These are phyloP conservation scores for Byssoonygena ceratinophila DNA, from an alignment of 2,329 filamentous ascomycete species.

Conservation along the genomic window DNA sequence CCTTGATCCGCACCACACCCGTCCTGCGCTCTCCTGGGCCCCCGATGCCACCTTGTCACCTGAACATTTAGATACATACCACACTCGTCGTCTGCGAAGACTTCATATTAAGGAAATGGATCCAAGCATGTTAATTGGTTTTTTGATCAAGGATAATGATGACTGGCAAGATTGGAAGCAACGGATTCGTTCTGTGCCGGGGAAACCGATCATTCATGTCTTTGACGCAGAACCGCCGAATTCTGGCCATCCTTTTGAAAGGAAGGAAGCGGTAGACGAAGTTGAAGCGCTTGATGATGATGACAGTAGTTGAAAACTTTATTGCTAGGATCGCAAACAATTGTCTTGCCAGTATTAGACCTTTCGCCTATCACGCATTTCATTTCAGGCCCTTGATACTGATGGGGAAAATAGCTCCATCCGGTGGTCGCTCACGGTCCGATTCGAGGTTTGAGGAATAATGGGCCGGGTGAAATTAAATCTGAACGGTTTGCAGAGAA, in stretches of 20 bases:
- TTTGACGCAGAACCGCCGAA: constrained; percentile 53
- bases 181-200: constrained; percentile 56
- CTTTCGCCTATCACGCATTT: too few species aligned
- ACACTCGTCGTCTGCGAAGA: constrained; percentile 72
- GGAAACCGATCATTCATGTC: constrained; percentile 78
- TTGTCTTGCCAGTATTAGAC: too few species aligned
- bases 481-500: too few species aligned
- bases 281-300: constrained; percentile 80
- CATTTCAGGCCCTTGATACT: too few species aligned
- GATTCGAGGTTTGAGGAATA: too few species aligned
- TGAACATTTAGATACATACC: constrained; percentile 71
- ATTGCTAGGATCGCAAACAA: too few species aligned
- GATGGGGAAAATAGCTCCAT: too few species aligned
- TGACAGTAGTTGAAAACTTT: constrained; percentile 21
- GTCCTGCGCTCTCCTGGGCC: constrained; percentile 60
- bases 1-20: constrained; percentile 82
- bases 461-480: too few species aligned
- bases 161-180: constrained; percentile 79
- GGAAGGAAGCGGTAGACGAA: constrained; percentile 70
- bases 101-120: constrained; percentile 89
- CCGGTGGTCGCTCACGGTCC: too few species aligned
- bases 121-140: constrained; percentile 93
- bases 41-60: constrained; percentile 47
- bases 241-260: constrained; percentile 45
- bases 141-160: constrained; percentile 67